Evolutionary conservation across 2,329 filamentous ascomycete species (phyloP), one percentile per base, ranked within the genome.

Genomic region (Aspergillus candidus): DNA sequence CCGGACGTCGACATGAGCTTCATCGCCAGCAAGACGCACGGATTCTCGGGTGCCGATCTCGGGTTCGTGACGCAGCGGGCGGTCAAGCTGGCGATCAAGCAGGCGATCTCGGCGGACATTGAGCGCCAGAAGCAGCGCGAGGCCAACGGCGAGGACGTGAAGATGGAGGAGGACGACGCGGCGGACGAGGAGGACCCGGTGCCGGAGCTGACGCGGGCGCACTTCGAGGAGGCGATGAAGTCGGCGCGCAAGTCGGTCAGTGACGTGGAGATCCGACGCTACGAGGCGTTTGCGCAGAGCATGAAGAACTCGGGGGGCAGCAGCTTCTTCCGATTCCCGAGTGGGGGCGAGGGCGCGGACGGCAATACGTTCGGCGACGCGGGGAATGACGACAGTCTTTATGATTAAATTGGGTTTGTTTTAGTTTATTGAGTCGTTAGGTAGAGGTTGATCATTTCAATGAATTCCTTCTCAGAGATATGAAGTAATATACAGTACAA

Each of bases 171-270:
- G 47, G 86, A 88, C 37, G 62, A 67, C 31, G 77, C 79, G 37
- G 34, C 51, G 4, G 59, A 62, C 2, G 79, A 70, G 36, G 91
- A 97, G 68, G 93, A 98, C 62, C 89, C 91, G 36, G 93, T 98
- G 32, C 93, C 93, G 11, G 86, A 96, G 72, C 82, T 98, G 47
- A 97, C 93, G 59, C 93, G 88, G 73, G 86, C 84, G 46, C 93
- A 98, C 73, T 98, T 98, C 66, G 91, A 97, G 76, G 93, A 98
- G 78, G 93, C 93, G 35, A 98, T 98, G 93, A 83, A 86, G 69
- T 84, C 85, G 70, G 93, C 93, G 52, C 86, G 93, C 69, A 83
- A 87, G 66, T 97, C 93, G 22, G 93, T 98, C 57, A 90, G 82
- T 45, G 93, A 98, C 57, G 91, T 97, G 15, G 93, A 98, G 78